phyloP scores from a whole-genome alignment of 148 eudicot genomes.

The Diospyros lotus region DNA sequence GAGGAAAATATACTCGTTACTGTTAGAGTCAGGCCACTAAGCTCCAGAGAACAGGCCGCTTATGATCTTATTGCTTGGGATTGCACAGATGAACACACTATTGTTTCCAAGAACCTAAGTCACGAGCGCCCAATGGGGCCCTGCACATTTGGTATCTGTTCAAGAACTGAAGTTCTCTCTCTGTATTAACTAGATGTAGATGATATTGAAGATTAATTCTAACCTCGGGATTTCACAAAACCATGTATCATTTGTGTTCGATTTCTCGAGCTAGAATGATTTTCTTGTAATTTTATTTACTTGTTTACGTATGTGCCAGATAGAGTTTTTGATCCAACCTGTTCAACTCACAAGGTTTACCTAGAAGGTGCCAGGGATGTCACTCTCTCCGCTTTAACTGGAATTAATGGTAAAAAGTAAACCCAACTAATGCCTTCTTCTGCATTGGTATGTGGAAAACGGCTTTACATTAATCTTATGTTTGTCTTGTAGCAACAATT shows the following conservation, averaged over 20 bases:
- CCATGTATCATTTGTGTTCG: background rate
- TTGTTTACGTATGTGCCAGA: slow-evolving; percentile 46
- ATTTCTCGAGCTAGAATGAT: background rate
- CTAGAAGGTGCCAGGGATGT: slow-evolving; percentile 95
- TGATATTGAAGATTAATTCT: background rate
- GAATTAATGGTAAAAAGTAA: slow-evolving; percentile 67
- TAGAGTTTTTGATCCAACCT: slow-evolving; percentile 67
- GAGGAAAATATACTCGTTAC: slow-evolving; percentile 94
- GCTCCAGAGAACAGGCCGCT: slow-evolving; percentile 67
- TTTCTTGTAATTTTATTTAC: background rate
- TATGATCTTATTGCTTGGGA: slow-evolving; percentile 98
- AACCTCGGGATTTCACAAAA: background rate
- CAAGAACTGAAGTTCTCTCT: background rate
- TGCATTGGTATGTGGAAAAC: background rate
- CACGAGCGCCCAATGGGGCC: slow-evolving; percentile 59
- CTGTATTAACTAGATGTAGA: background rate
- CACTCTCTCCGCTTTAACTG: slow-evolving; percentile 88
- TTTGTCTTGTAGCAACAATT: slow-evolving; percentile 66
- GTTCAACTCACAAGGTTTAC: slow-evolving; percentile 69
- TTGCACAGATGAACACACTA: slow-evolving; percentile 55
- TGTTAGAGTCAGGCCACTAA: slow-evolving; percentile 84
- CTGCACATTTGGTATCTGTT: slow-evolving; percentile 63
- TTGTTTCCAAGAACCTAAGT: slow-evolving; percentile 60
- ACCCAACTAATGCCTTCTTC: background rate
- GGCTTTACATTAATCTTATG: slow-evolving; percentile 10